Evolutionary conservation across 2,329 filamentous ascomycete genomes (phyloP), one percentile per base, ranked within the genome.

Genomic region (Leptographium flavum): DNA sequence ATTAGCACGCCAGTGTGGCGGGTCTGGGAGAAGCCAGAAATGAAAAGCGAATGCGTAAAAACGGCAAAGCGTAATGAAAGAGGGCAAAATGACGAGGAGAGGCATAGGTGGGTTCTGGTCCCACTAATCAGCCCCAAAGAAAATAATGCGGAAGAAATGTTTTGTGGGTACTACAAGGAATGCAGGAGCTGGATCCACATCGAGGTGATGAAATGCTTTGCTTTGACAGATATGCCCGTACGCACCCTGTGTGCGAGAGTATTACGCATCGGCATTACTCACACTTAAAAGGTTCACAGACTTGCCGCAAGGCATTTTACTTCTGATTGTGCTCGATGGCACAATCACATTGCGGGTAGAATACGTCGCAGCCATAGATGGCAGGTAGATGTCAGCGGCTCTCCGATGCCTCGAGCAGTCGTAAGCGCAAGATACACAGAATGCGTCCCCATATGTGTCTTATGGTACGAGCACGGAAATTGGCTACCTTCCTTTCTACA

Each of bases 1-100:
- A 41, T 41, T 41, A 32, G 39, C 39, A 41, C 39, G 32, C 39
- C 39, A 28, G 27, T 30, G 39, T 41, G 39, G 39, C 39, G 39
- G 39, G 38, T 28, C 38, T 30, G 25, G n/a, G 35, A 37, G 10
- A 39, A 23, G 15, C 25, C 25, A 39, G 38, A 30, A 30, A 39
- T 39, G 25, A 28, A n/a, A 14, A 15, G 17, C 9, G 38, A 13
- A 19, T 30, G 25, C 3, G 25, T 15, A 27, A 13, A 17, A 39
- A 39, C 2, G 22, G 37, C 9, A 38, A 25, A 23, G 22, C 19
- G 27, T 10, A 40, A 41, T 19, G 39, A 31, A 41, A 41, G 28
- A 30, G 25, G 39, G 39, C 28, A 41, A 41, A 41, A 41, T 28
- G 27, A 32, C 22, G 19, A 28, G 28, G 39, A 25, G 27, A 27